phyloP scores from a whole-genome alignment of 2,329 filamentous ascomycete genomes.

The Diaporthe longicolla region DNA sequence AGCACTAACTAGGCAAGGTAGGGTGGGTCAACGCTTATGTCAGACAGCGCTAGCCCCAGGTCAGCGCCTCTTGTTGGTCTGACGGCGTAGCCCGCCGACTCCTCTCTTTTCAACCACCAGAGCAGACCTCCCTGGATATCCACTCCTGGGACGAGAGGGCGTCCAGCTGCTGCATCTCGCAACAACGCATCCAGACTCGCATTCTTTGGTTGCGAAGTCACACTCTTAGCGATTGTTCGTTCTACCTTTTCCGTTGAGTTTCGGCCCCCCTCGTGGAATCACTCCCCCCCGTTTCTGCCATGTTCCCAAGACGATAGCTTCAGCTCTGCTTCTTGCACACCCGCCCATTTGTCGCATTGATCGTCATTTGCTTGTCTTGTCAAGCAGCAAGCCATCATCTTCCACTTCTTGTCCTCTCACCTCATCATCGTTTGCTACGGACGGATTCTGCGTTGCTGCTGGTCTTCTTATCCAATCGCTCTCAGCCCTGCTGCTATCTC shows the following conservation, averaged over 20 bases:
- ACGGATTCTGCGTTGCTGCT: slow-evolving; percentile 41
- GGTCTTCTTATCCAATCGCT: slow-evolving; percentile 39
- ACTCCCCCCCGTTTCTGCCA: slow-evolving; percentile 39
- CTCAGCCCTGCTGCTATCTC: slow-evolving; percentile 38
- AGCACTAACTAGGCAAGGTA: neutral
- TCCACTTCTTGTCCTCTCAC: slow-evolving; percentile 38
- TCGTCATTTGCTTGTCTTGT: slow-evolving; percentile 35
- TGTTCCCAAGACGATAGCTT: slow-evolving; percentile 40
- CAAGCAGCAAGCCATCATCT: slow-evolving; percentile 31
- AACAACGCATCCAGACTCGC: slow-evolving; percentile 37
- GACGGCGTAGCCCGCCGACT: slow-evolving; percentile 29
- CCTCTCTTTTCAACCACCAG: slow-evolving; percentile 34
- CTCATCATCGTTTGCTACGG: slow-evolving; percentile 42
- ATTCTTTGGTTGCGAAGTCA: slow-evolving; percentile 38
- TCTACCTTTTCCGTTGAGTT: slow-evolving; percentile 44
- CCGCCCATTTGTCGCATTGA: slow-evolving; percentile 29
- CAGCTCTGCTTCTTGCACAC: slow-evolving; percentile 43
- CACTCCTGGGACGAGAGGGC: slow-evolving; percentile 39
- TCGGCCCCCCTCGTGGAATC: slow-evolving; percentile 34
- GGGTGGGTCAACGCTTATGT: slow-evolving; percentile 20
- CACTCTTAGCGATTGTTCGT: slow-evolving; percentile 45
- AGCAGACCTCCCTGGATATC: slow-evolving; percentile 34
- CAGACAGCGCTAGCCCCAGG: slow-evolving; percentile 20
- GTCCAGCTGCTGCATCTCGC: slow-evolving; percentile 34
- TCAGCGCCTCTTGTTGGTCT: slow-evolving; percentile 28